phyloP scores from a whole-genome alignment of 768 basidiomycete species.

The Trametes cingulata region DNA sequence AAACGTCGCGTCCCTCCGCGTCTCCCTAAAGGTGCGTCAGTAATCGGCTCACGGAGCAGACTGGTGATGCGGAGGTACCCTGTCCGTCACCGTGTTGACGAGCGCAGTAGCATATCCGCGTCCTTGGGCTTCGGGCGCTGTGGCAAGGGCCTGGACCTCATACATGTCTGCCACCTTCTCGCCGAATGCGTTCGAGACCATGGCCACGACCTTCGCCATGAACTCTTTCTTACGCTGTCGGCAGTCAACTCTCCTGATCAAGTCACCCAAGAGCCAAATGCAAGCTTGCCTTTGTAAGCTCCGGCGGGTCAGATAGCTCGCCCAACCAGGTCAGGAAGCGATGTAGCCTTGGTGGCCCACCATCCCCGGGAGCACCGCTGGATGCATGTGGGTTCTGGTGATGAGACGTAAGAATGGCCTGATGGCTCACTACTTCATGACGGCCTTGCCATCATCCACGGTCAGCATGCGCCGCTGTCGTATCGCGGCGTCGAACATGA shows the following conservation, averaged over 20 bases:
- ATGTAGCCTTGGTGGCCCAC: not conserved
- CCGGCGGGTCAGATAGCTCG: not conserved
- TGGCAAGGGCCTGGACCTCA: slow-evolving; percentile 3
- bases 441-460: not conserved
- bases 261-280: not conserved
- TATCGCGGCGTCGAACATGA: not conserved
- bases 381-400: not conserved
- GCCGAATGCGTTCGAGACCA: slow-evolving; percentile 2
- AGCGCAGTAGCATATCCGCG: slow-evolving; percentile 20
- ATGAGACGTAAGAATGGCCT: not conserved
- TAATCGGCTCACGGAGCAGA: not conserved
- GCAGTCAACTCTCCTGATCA: not conserved
- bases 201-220: not conserved
- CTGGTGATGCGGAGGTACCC: not conserved
- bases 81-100: slow-evolving; percentile 1
- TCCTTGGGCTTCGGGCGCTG: slow-evolving; percentile 12
- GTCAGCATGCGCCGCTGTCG: not conserved
- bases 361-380: not conserved
- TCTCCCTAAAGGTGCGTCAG: slow-evolving; percentile 13
- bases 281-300: not conserved
- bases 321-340: not conserved
- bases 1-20: slow-evolving; percentile 4
- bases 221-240: slow-evolving; percentile 1
- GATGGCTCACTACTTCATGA: not conserved
- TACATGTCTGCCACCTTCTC: slow-evolving; percentile 11